These are phyloP conservation scores for Fusarium proliferatum DNA, from an alignment of 2,329 filamentous ascomycete genomes.

Conservation along the genomic window DNA sequence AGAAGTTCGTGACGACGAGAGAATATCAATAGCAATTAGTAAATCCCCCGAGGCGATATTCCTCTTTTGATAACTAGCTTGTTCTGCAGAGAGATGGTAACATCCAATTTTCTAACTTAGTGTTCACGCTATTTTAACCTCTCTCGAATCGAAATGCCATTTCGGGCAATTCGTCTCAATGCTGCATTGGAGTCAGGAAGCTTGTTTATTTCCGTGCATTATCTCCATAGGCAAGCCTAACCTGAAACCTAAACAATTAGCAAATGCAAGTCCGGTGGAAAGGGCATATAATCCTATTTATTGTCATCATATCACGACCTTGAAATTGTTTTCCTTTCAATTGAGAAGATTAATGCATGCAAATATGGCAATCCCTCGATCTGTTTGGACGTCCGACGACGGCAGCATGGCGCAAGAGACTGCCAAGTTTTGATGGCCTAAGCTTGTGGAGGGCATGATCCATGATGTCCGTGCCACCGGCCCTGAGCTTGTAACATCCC, in stretches of 20 bases:
- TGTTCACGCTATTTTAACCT: not conserved
- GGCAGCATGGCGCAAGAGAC: conserved; percentile 11
- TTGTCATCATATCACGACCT: not conserved
- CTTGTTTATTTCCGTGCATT: not conserved
- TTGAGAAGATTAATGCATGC: not conserved
- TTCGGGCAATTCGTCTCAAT: conserved; percentile 7
- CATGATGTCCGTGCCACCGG: not conserved
- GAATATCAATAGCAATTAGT: not conserved
- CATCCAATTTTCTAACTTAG: not conserved
- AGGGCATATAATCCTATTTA: not conserved
- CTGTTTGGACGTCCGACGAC: conserved; percentile 4
- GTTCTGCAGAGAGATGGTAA: no score
- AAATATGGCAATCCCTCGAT: not conserved
- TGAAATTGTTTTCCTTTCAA: no score
- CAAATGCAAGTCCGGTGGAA: not conserved
- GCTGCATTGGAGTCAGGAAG: not conserved
- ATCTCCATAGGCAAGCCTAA: not conserved
- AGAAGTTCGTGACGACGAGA: not conserved
- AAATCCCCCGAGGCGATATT: not conserved
- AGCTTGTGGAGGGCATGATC: conserved; percentile 1
- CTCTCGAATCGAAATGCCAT: not conserved
- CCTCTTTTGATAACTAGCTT: not conserved
- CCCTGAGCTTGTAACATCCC: not conserved
- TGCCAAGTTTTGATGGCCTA: conserved; percentile 5
- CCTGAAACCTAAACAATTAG: no score